A percentile compares a stretch with the other conserved stretches of the same genome.
These are phyloP conservation scores for Cicer pinnatifidum DNA, from an alignment of 306 rosid species.

Conservation along the genomic window DNA sequence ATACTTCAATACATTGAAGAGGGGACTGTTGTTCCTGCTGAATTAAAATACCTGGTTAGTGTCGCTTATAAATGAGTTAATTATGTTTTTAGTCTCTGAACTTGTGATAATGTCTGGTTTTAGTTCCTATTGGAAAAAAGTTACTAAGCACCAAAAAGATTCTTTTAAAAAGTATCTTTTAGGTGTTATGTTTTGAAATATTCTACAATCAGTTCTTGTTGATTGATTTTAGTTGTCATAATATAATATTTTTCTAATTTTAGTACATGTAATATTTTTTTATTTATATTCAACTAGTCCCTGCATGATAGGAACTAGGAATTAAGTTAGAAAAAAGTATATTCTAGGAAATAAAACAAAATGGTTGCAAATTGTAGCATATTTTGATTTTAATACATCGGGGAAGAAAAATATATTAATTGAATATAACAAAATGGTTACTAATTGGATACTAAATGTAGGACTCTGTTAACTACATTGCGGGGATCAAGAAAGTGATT, in stretches of 20 bases:
- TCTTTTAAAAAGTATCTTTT: background rate
- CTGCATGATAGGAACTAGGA: background rate
- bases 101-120: background rate
- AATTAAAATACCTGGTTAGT: conserved; percentile 76
- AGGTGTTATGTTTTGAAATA: background rate
- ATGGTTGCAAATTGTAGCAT: background rate
- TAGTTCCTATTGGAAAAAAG: background rate
- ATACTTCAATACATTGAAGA: conserved; percentile 85
- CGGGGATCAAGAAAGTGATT: background rate
- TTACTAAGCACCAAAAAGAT: background rate
- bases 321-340: background rate
- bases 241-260: background rate
- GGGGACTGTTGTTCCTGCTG: conserved; percentile 74
- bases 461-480: background rate
- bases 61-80: background rate
- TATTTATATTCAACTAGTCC: background rate
- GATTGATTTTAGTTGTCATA: background rate
- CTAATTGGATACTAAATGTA: too few species aligned
- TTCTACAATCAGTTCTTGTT: background rate
- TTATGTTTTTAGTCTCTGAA: background rate
- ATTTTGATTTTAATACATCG: background rate
- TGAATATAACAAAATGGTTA: too few species aligned
- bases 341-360: background rate
- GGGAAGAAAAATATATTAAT: background rate
- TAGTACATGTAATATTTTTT: background rate